Conservation (phyloP, 257 asterid genomes). For the Asclepias syriaca region DNA sequence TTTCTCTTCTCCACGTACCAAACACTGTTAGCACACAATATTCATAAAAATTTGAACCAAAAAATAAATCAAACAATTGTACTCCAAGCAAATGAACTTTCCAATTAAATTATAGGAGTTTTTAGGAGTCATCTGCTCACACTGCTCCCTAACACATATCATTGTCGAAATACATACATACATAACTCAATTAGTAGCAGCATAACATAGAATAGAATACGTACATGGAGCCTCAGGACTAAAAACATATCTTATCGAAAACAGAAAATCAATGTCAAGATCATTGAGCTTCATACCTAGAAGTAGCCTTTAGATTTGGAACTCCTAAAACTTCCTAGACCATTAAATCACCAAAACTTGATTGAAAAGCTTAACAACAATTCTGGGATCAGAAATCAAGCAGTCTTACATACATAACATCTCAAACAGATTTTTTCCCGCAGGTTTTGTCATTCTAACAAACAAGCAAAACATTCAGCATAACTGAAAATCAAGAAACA, state of each 20-base stretch:
- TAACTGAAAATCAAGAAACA: background rate
- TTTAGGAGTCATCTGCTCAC: background rate
- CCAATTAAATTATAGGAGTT: background rate
- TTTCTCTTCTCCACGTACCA: background rate
- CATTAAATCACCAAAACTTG: background rate
- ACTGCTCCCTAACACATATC: background rate
- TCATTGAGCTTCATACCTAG: background rate
- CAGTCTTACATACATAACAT: background rate
- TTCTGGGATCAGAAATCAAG: background rate
- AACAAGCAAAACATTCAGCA: background rate
- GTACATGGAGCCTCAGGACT: too few species aligned
- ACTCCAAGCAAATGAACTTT: background rate
- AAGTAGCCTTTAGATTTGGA: too few species aligned
- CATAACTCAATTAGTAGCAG: too few species aligned
- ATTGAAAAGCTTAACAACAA: background rate
- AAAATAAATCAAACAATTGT: too few species aligned
- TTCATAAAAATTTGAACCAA: background rate
- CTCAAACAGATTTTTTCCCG: background rate
- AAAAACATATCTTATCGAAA: too few species aligned
- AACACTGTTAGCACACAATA: background rate
- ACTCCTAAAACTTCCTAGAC: background rate
- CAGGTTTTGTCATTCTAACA: background rate
- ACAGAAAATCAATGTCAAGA: background rate
- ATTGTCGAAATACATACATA: too few species aligned
- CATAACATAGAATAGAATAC: too few species aligned